These are phyloP conservation scores for Ophiostoma triangulosporum DNA, from an alignment of 2,329 filamentous ascomycete genomes.

Conservation along the genomic window DNA sequence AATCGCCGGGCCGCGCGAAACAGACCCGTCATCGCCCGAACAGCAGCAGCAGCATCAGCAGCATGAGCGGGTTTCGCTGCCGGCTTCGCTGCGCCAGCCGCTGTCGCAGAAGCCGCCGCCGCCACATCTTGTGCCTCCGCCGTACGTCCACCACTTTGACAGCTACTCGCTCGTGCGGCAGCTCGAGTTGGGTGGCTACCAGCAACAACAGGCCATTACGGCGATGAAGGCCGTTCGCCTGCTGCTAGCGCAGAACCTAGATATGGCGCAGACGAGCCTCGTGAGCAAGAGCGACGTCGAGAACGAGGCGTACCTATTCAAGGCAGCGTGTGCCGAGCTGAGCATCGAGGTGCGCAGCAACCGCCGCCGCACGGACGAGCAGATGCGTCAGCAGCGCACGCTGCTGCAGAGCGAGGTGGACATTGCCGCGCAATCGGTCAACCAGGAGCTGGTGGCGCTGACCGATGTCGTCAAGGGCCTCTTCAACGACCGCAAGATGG, in stretches of 20 bases:
- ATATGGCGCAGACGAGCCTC: constrained; percentile 63
- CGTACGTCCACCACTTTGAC: constrained; percentile 93
- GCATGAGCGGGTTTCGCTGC: neutral
- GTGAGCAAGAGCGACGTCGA: constrained; percentile 88
- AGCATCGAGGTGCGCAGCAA: constrained; percentile 74
- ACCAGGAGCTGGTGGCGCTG: constrained; percentile 66
- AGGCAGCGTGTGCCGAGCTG: constrained; percentile 84
- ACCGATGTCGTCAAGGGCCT: constrained; percentile 90
- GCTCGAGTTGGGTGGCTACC: constrained; percentile 59
- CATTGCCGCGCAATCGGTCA: constrained; percentile 71
- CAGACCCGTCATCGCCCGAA: neutral
- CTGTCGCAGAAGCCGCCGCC: constrained; percentile 27
- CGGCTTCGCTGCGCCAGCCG: constrained; percentile 13
- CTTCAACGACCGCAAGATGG: constrained; percentile 94
- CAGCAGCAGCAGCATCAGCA: constrained; percentile 2
- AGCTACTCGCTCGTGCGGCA: constrained; percentile 79
- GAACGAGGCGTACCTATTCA: constrained; percentile 89
- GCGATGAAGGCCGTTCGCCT: constrained; percentile 85
- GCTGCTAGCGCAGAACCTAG: constrained; percentile 65
- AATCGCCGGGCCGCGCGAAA: neutral
- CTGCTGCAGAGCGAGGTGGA: constrained; percentile 92
- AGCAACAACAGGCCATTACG: constrained; percentile 59
- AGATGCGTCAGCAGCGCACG: constrained; percentile 68
- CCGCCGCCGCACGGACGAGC: constrained; percentile 62
- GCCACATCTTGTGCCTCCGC: constrained; percentile 58